phyloP scores from a whole-genome alignment of 1,139 yeast genomes.

The Saccharomycopsis phalli region DNA sequence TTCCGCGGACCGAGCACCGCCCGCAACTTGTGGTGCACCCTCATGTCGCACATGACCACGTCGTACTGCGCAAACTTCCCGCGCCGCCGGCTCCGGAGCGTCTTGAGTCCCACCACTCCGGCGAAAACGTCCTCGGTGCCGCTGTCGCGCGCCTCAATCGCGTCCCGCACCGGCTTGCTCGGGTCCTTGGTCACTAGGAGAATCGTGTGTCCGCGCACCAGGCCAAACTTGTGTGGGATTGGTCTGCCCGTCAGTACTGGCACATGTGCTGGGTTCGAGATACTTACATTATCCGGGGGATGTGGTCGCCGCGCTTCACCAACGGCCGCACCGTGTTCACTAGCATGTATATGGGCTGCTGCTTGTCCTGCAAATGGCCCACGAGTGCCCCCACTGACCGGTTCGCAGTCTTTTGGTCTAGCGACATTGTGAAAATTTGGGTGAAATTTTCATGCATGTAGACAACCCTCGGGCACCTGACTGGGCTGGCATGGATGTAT shows the following conservation, averaged over 20 bases:
- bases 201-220: constrained; percentile 40
- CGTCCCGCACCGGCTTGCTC: constrained; percentile 42
- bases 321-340: constrained; percentile 46
- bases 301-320: constrained; percentile 42
- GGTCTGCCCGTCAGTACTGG: constrained; percentile 28
- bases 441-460: too few relatives aligned
- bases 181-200: constrained; percentile 65
- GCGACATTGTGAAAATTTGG: too few relatives aligned
- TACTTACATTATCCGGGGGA: constrained; percentile 47
- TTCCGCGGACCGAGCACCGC: constrained; percentile 48
- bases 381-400: too few relatives aligned
- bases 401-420: constrained; percentile 1
- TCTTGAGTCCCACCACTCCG: constrained; percentile 49
- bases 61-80: constrained; percentile 54
- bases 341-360: constrained; percentile 34
- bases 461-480: too few relatives aligned
- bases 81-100: constrained; percentile 37
- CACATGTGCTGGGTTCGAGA: background rate
- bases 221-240: constrained; percentile 41
- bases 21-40: constrained; percentile 53
- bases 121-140: constrained; percentile 52
- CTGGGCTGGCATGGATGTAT: too few relatives aligned
- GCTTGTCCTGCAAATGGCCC: constrained; percentile 1
- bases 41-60: constrained; percentile 53
- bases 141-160: constrained; percentile 38